Evolutionary conservation across 2,329 filamentous ascomycete species (phyloP).

Genomic region (Chaetomiaceae sp.): DNA sequence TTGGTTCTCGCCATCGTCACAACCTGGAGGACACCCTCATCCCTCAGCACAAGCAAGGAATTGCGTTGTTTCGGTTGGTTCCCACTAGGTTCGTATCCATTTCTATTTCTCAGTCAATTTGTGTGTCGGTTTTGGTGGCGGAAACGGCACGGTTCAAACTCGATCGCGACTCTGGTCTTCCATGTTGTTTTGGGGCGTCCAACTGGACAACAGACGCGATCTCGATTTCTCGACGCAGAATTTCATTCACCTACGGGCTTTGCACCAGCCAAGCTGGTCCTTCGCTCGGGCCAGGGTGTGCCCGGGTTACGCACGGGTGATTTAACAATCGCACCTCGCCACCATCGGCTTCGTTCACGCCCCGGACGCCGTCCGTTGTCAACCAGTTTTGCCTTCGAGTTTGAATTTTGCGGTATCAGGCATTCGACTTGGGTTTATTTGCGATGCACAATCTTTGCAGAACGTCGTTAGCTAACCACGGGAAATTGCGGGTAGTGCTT

Average conservation of each 20-base stretch:
- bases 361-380: too few relatives aligned
- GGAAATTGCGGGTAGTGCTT: constrained; percentile 11
- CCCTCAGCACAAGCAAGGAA: constrained; percentile 19
- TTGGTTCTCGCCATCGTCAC: constrained; percentile 15
- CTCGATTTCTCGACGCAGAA: not conserved
- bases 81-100: constrained; percentile 23
- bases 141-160: not conserved
- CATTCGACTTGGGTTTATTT: not conserved
- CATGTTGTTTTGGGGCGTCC: not conserved
- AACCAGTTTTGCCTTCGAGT: too few relatives aligned
- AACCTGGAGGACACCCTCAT: constrained; percentile 17
- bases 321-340: too few relatives aligned
- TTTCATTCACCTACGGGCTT: too few relatives aligned
- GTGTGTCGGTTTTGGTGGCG: constrained; percentile 1
- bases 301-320: too few relatives aligned
- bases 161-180: not conserved
- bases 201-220: not conserved
- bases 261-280: too few relatives aligned
- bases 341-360: too few relatives aligned
- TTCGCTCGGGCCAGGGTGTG: too few relatives aligned
- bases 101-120: too few relatives aligned
- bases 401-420: not conserved
- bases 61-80: constrained; percentile 13
- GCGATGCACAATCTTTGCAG: too few relatives aligned
- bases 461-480: not conserved